Percentiles rank a stretch among this genome's conserved stretches.
These are phyloP conservation scores for Corchorus olitorius DNA, from an alignment of 345 rosid species.

Conservation along the genomic window DNA sequence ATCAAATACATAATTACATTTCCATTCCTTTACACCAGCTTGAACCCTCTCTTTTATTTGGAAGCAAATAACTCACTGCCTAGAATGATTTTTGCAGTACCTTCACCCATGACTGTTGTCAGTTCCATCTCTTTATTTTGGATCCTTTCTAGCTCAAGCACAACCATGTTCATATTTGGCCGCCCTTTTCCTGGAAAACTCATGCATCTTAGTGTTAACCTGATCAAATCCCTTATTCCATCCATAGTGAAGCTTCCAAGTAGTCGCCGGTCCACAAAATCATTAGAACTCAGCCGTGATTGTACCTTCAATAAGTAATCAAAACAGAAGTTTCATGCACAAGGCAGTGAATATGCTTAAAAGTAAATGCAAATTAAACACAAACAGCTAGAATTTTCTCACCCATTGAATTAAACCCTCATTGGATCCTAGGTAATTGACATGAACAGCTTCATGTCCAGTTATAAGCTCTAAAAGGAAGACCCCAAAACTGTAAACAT, in stretches of 20 bases:
- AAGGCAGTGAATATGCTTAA: background rate
- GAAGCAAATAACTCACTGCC: conserved; percentile 67
- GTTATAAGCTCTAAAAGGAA: conserved; percentile 69
- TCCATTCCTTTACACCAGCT: conserved; percentile 17
- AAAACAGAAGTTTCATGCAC: background rate
- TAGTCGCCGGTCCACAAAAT: conserved; percentile 55
- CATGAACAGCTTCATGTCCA: conserved; percentile 39
- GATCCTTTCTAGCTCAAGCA: conserved; percentile 53
- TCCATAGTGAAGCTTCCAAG: conserved; percentile 54
- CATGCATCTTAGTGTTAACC: conserved; percentile 51
- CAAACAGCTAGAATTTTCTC: background rate
- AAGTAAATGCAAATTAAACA: background rate
- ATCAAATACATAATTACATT: conserved; percentile 27
- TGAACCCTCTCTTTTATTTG: conserved; percentile 14
- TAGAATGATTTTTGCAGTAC: conserved; percentile 46
- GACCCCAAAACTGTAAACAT: conserved; percentile 70
- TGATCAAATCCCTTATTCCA: conserved; percentile 45
- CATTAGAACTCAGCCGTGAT: conserved; percentile 34
- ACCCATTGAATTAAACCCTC: conserved; percentile 58
- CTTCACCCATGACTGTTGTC: conserved; percentile 64
- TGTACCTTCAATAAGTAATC: conserved; percentile 40
- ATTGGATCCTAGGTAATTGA: conserved; percentile 35
- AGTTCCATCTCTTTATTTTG: conserved; percentile 48
- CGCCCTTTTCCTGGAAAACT: conserved; percentile 38
- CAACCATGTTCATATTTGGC: conserved; percentile 54